Conservation (phyloP, 1,284 basidiomycete genomes). For the Leccinum angustisporum region DNA sequence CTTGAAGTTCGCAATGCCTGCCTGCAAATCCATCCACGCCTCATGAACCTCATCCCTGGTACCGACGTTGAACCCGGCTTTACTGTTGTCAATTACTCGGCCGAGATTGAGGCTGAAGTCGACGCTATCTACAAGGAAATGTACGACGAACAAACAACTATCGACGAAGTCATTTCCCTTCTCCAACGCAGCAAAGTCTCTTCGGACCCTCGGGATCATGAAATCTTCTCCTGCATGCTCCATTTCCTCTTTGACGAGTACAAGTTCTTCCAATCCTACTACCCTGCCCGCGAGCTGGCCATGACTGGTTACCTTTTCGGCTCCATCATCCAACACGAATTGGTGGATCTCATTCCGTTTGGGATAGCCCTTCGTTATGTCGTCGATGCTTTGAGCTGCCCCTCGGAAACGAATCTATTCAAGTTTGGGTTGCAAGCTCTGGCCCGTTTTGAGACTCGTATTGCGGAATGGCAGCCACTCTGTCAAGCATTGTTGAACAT, state of each 20-base stretch:
- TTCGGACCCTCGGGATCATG: slow-evolving; percentile 82
- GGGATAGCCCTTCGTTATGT: slow-evolving; percentile 98
- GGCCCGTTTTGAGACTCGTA: slow-evolving; percentile 81
- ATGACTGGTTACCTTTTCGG: slow-evolving; percentile 98
- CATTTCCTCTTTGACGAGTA: slow-evolving; percentile 99
- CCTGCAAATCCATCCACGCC: slow-evolving; percentile 92
- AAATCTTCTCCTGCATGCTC: slow-evolving; percentile 98
- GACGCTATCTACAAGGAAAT: slow-evolving; percentile 97
- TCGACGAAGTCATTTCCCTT: slow-evolving; percentile 91
- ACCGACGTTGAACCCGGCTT: slow-evolving; percentile 92
- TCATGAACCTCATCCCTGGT: slow-evolving; percentile 93
- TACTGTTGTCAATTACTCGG: slow-evolving; percentile 82
- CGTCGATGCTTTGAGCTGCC: slow-evolving; percentile 88
- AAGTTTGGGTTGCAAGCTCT: slow-evolving; percentile 95
- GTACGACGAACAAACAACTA: slow-evolving; percentile 93
- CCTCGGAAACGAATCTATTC: slow-evolving; percentile 91
- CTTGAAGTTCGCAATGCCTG: slow-evolving; percentile 92
- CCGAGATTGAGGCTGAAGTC: slow-evolving; percentile 91
- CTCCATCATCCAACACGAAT: slow-evolving; percentile 90
- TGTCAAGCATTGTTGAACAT: slow-evolving; percentile 90
- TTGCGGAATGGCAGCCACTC: slow-evolving; percentile 92
- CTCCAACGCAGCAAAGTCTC: slow-evolving; percentile 87
- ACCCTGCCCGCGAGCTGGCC: slow-evolving; percentile 90
- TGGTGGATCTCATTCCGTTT: slow-evolving; percentile 94
- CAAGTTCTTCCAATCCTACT: slow-evolving; percentile 97